These are phyloP conservation scores for Trypanosoma cruzi DNA, from an alignment of 208 protist genomes.

Conservation along the genomic window DNA sequence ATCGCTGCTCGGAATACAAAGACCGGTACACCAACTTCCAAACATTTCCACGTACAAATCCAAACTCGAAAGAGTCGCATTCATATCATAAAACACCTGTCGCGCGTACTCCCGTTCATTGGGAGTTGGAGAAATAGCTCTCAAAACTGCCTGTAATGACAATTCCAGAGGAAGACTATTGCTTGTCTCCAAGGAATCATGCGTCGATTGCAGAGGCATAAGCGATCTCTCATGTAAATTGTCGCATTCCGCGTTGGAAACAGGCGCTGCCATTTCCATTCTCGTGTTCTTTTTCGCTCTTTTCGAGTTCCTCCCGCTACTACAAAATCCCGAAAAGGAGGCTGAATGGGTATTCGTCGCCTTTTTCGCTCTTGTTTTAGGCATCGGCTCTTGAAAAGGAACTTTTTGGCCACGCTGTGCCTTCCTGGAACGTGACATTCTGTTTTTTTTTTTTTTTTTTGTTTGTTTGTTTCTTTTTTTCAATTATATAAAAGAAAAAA, in stretches of 20 bases:
- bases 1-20: slow-evolving; percentile 79
- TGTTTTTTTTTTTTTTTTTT: too few species aligned
- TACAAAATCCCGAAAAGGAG: too few species aligned
- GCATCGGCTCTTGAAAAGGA: too few species aligned
- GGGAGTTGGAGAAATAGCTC: slow-evolving; percentile 36
- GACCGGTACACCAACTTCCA: slow-evolving; percentile 76
- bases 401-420: too few species aligned
- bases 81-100: slow-evolving; percentile 51
- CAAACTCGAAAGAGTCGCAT: slow-evolving; percentile 24
- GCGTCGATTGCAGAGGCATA: not conserved
- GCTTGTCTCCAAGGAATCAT: not conserved
- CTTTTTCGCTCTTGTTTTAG: too few species aligned
- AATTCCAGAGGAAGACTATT: slow-evolving; percentile 37
- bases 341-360: too few species aligned
- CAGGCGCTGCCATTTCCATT: not conserved
- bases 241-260: not conserved
- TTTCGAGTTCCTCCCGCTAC: too few species aligned
- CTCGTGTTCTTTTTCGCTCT: not conserved
- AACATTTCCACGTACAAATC: slow-evolving; percentile 63
- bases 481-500: too few species aligned
- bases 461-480: too few species aligned
- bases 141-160: slow-evolving; percentile 52
- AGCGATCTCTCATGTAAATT: not conserved
- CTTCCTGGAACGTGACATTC: too few species aligned
- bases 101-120: slow-evolving; percentile 32